Percentiles rank a stretch among this genome's conserved stretches.
These are phyloP conservation scores for Melampsora occidentalis DNA, from an alignment of 1,284 basidiomycete genomes.

Conservation along the genomic window DNA sequence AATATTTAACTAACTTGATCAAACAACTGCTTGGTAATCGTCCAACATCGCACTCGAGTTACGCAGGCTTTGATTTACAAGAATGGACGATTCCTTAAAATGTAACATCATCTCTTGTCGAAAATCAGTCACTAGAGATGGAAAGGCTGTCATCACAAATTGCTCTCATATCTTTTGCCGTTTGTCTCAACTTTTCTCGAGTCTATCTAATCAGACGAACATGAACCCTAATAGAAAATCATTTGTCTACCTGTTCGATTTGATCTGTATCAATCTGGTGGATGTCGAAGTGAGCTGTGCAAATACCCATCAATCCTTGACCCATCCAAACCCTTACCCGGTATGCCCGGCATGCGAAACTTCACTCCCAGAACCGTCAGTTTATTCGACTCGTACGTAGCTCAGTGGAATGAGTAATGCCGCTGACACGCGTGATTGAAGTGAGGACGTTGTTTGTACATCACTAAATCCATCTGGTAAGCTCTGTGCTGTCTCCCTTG, in stretches of 20 bases:
- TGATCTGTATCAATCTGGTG: too few species aligned
- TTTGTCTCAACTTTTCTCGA: background rate
- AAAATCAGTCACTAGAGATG: conserved; percentile 6
- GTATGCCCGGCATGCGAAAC: conserved; percentile 10
- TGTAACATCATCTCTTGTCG: conserved; percentile 10
- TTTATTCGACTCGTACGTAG: background rate
- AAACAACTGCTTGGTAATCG: too few species aligned
- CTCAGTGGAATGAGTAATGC: background rate
- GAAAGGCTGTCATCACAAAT: conserved; percentile 12
- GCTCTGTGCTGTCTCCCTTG: too few species aligned
- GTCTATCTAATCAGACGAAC: background rate
- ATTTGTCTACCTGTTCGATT: background rate
- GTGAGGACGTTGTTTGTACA: conserved; percentile 26
- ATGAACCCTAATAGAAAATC: background rate
- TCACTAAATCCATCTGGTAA: conserved; percentile 12
- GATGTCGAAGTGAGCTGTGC: conserved; percentile 7
- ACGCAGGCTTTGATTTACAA: too few species aligned
- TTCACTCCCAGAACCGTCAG: conserved; percentile 4
- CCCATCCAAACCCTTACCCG: conserved; percentile 1
- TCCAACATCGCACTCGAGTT: too few species aligned
- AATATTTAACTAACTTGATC: too few species aligned
- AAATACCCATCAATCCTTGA: conserved; percentile 1
- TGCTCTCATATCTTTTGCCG: conserved; percentile 20
- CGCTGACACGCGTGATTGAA: background rate
- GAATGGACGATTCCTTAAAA: conserved; percentile 7